phyloP scores from a whole-genome alignment of 2,329 filamentous ascomycete species.

The Neophaeococcomyces aloes region DNA sequence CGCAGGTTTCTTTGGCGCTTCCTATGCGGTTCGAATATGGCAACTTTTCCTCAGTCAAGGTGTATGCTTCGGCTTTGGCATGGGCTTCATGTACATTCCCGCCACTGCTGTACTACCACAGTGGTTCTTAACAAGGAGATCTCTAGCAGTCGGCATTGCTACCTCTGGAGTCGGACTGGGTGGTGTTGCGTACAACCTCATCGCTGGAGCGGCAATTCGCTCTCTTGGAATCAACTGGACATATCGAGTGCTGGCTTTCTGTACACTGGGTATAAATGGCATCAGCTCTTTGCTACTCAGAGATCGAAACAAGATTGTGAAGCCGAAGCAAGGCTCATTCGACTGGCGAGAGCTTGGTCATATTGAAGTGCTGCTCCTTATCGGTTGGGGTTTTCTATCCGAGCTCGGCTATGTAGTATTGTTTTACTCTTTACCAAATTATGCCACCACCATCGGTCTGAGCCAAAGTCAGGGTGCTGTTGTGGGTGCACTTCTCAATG shows the following conservation, averaged over 20 bases:
- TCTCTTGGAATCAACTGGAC: slow-evolving; percentile 32
- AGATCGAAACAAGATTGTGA: slow-evolving; percentile 22
- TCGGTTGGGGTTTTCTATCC: slow-evolving; percentile 34
- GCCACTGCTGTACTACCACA: slow-evolving; percentile 48
- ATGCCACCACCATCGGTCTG: slow-evolving; percentile 35
- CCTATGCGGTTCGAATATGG: slow-evolving; percentile 47
- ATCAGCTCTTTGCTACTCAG: slow-evolving; percentile 22
- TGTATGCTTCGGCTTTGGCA: slow-evolving; percentile 51
- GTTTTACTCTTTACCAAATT: slow-evolving; percentile 39
- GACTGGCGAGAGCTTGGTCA: slow-evolving; percentile 19
- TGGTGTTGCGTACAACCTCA: slow-evolving; percentile 49
- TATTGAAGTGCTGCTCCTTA: slow-evolving; percentile 20
- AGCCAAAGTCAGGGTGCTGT: slow-evolving; percentile 30
- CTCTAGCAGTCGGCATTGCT: slow-evolving; percentile 50
- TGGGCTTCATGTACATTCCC: slow-evolving; percentile 53
- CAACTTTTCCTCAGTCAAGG: slow-evolving; percentile 52
- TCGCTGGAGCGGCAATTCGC: slow-evolving; percentile 47
- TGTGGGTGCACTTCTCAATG: slow-evolving; percentile 36
- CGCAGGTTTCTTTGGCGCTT: slow-evolving; percentile 24
- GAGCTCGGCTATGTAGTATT: slow-evolving; percentile 40
- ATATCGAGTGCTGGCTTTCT: slow-evolving; percentile 7
- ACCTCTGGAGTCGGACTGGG: slow-evolving; percentile 50
- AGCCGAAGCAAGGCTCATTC: slow-evolving; percentile 19
- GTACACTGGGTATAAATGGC: slow-evolving; percentile 2
- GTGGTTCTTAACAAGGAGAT: slow-evolving; percentile 50